A percentile compares a stretch with the other conserved stretches of the same genome.
phyloP scores from a whole-genome alignment of 2,329 filamentous ascomycete genomes.

The Epicoccum sorghinum region DNA sequence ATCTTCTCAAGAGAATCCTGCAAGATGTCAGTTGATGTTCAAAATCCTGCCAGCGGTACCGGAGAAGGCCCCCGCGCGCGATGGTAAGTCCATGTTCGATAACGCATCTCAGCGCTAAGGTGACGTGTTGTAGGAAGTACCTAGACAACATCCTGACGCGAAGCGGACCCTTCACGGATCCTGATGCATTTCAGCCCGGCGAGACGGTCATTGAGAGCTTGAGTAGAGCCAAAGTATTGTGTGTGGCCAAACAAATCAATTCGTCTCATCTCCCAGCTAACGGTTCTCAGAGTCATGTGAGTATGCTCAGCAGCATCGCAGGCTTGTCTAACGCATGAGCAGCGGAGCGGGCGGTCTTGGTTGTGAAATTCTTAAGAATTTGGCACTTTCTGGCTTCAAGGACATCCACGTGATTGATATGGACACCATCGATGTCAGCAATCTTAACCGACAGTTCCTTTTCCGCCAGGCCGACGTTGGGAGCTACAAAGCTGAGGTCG shows the following conservation, averaged over 20 bases:
- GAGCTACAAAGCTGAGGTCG: slow-evolving; percentile 90
- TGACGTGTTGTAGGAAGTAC: slow-evolving; percentile 68
- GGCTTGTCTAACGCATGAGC: slow-evolving; percentile 51
- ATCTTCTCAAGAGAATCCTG: slow-evolving; percentile 9
- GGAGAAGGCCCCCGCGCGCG: slow-evolving; percentile 47
- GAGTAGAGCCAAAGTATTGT: slow-evolving; percentile 64
- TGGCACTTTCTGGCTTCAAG: slow-evolving; percentile 93
- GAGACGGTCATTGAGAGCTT: slow-evolving; percentile 54
- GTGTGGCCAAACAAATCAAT: slow-evolving; percentile 44
- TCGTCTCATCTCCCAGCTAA: slow-evolving; percentile 25
- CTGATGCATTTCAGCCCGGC: slow-evolving; percentile 57
- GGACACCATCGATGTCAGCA: slow-evolving; percentile 99
- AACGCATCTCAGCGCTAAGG: slow-evolving; percentile 23
- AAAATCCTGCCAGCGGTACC: slow-evolving; percentile 18
- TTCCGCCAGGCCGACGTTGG: slow-evolving; percentile 93
- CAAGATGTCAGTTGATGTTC: slow-evolving; percentile 34
- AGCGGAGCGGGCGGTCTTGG: slow-evolving; percentile 93
- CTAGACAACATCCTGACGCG: slow-evolving; percentile 80
- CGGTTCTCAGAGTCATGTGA: slow-evolving; percentile 46
- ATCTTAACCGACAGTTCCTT: slow-evolving; percentile 95
- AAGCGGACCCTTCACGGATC: slow-evolving; percentile 80
- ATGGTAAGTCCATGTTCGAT: slow-evolving; percentile 44
- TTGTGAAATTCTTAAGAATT: slow-evolving; percentile 95
- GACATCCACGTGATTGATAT: slow-evolving; percentile 99
- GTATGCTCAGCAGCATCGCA: slow-evolving; percentile 17